A percentile compares a stretch with the other conserved stretches of the same genome.
These are phyloP conservation scores for Omphalotus olearius DNA, from an alignment of 1,284 basidiomycete genomes.

Conservation along the genomic window DNA sequence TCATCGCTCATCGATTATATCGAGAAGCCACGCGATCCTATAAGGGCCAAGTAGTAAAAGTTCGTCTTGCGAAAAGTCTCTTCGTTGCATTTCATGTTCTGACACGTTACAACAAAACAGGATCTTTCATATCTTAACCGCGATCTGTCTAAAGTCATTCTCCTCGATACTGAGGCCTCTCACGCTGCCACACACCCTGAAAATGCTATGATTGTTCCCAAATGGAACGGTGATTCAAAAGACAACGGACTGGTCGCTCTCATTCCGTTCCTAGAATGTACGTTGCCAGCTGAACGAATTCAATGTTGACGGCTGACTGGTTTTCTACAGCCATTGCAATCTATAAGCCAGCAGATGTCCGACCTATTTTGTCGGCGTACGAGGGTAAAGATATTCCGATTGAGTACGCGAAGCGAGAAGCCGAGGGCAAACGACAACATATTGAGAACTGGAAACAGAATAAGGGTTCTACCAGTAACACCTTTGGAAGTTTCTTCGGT, in stretches of 20 bases:
- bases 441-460: slow-evolving; percentile 81
- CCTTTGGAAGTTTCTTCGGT: slow-evolving; percentile 63
- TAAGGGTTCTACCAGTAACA: slow-evolving; percentile 44
- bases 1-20: slow-evolving; percentile 87
- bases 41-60: slow-evolving; percentile 81
- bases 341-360: slow-evolving; percentile 81
- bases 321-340: slow-evolving; percentile 74
- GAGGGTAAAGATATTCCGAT: slow-evolving; percentile 83
- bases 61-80: slow-evolving; percentile 23
- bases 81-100: not conserved
- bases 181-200: slow-evolving; percentile 82
- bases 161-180: slow-evolving; percentile 83
- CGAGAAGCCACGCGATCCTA: slow-evolving; percentile 83
- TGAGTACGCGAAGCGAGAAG: slow-evolving; percentile 88
- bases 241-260: slow-evolving; percentile 85
- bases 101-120: slow-evolving; percentile 29
- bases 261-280: slow-evolving; percentile 97
- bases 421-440: slow-evolving; percentile 72
- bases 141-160: slow-evolving; percentile 86
- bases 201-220: slow-evolving; percentile 82
- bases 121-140: slow-evolving; percentile 93
- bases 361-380: slow-evolving; percentile 84
- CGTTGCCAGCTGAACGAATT: slow-evolving; percentile 25
- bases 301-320: not conserved
- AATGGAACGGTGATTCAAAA: slow-evolving; percentile 81